Evolutionary conservation across 108 stramenopile species (phyloP).

Genomic region (Pseudonitzschia delicatissima): DNA sequence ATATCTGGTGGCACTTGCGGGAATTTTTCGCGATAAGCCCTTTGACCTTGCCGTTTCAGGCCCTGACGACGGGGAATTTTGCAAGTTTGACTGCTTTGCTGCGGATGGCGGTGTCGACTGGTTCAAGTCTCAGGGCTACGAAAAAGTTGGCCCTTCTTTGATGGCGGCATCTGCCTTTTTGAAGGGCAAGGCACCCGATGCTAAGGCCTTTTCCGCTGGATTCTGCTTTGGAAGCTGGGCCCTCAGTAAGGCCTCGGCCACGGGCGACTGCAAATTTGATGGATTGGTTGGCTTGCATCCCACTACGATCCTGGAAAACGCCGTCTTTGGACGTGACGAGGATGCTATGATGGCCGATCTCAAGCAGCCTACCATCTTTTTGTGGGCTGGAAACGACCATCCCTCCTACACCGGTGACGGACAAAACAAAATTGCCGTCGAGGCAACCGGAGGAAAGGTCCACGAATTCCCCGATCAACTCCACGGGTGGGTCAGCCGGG

Average conservation of each 20-base stretch:
- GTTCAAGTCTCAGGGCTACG: neutral
- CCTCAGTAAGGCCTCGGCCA: neutral
- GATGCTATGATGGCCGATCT: neutral
- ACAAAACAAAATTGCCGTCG: slow-evolving; percentile 11
- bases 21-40: neutral
- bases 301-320: slow-evolving; percentile 12
- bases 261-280: neutral
- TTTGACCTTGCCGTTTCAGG: slow-evolving; percentile 1
- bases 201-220: neutral
- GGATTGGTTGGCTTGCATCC: slow-evolving; percentile 3
- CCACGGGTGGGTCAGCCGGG: slow-evolving; percentile 42
- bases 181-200: neutral
- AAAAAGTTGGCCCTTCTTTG: neutral
- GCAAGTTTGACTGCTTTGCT: slow-evolving; percentile 2
- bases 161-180: neutral
- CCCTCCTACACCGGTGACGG: slow-evolving; percentile 37
- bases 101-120: slow-evolving; percentile 8
- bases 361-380: neutral
- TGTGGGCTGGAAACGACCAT: slow-evolving; percentile 15
- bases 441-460: slow-evolving; percentile 1
- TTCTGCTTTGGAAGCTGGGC: slow-evolving; percentile 8
- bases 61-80: slow-evolving; percentile 10
- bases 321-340: slow-evolving; percentile 9
- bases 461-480: slow-evolving; percentile 38
- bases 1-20: neutral